Evolutionary conservation across 768 basidiomycete genomes (phyloP).

Genomic region (Naganishia randhawae): DNA sequence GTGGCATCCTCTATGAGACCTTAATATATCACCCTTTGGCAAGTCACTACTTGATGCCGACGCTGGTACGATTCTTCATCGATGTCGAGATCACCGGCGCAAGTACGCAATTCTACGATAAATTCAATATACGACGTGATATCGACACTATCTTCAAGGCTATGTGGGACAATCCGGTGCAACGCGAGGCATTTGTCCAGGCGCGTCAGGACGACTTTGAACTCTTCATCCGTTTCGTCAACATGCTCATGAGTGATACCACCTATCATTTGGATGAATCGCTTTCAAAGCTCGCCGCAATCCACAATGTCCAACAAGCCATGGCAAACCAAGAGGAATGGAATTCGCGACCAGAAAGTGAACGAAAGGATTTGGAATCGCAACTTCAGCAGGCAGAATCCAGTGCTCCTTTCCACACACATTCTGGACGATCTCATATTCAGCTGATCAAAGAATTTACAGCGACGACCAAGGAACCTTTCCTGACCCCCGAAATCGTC

Average conservation of each 20-base stretch:
- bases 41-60: slow-evolving; percentile 80
- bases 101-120: slow-evolving; percentile 97
- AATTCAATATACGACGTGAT: slow-evolving; percentile 70
- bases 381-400: slow-evolving; percentile 75
- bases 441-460: slow-evolving; percentile 87
- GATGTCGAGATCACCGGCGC: slow-evolving; percentile 98
- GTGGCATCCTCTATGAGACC: slow-evolving; percentile 66
- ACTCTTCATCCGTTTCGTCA: slow-evolving; percentile 91
- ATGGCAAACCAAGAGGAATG: slow-evolving; percentile 74
- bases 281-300: slow-evolving; percentile 78
- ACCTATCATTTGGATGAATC: slow-evolving; percentile 98
- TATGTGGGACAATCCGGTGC: slow-evolving; percentile 84
- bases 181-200: slow-evolving; percentile 76
- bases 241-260: slow-evolving; percentile 97
- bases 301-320: slow-evolving; percentile 76
- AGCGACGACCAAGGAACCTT: slow-evolving; percentile 81
- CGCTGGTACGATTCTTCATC: slow-evolving; percentile 85
- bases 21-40: slow-evolving; percentile 81
- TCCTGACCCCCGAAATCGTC: slow-evolving; percentile 94
- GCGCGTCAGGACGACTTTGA: slow-evolving; percentile 77
- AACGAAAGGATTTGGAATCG: slow-evolving; percentile 78
- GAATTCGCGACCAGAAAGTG: slow-evolving; percentile 62
- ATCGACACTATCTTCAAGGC: slow-evolving; percentile 82
- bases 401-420: slow-evolving; percentile 78
- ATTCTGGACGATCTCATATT: slow-evolving; percentile 82